Evolutionary conservation across 2,329 filamentous ascomycete genomes (phyloP).

Genomic region (Curvularia eragrostidis): DNA sequence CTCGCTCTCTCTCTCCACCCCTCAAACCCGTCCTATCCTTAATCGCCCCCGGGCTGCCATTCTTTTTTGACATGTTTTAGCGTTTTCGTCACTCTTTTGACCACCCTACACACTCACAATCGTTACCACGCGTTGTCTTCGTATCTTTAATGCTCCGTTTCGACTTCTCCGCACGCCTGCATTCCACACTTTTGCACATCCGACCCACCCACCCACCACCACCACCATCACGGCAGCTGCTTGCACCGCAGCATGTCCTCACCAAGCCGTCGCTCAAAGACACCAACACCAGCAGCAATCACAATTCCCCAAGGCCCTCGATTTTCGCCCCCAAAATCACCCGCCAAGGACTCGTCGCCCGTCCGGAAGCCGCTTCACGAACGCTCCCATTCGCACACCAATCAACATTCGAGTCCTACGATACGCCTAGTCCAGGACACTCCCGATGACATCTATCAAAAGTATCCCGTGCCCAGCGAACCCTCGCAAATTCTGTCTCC

Average conservation of each 20-base stretch:
- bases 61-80: constrained; percentile 44
- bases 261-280: constrained; percentile 34
- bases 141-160: constrained; percentile 43
- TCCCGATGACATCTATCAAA: constrained; percentile 46
- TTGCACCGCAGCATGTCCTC: constrained; percentile 43
- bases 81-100: constrained; percentile 44
- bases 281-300: constrained; percentile 30
- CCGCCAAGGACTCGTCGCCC: constrained; percentile 40
- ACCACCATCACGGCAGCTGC: not conserved
- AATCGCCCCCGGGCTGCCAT: constrained; percentile 46
- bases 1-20: constrained; percentile 23
- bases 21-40: constrained; percentile 37
- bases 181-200: constrained; percentile 30
- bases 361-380: constrained; percentile 48
- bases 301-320: constrained; percentile 41
- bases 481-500: constrained; percentile 50
- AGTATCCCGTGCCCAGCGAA: constrained; percentile 50
- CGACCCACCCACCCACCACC: constrained; percentile 23
- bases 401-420: constrained; percentile 47
- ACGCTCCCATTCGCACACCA: constrained; percentile 48
- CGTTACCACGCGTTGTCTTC: constrained; percentile 24
- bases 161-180: constrained; percentile 31
- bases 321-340: constrained; percentile 39
- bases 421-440: constrained; percentile 52
- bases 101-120: constrained; percentile 28